A percentile compares a stretch with the other conserved stretches of the same genome.
phyloP scores from a whole-genome alignment of 2,329 filamentous ascomycete genomes.

The Alternaria sp. region DNA sequence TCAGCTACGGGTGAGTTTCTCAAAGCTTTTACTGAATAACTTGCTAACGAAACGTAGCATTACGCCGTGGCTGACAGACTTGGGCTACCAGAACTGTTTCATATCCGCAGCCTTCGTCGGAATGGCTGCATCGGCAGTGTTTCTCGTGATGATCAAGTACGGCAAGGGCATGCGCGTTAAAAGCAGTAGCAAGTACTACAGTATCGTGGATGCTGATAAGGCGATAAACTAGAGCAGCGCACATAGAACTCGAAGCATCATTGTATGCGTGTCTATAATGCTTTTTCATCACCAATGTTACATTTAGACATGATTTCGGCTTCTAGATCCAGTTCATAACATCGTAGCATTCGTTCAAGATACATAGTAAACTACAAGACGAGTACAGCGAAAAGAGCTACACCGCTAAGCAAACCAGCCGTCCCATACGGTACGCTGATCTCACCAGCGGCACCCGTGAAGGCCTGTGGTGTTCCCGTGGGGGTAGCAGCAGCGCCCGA shows the following conservation, averaged over 20 bases:
- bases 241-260: neutral
- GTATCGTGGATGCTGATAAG: conserved; percentile 31
- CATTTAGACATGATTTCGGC: neutral
- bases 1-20: conserved; percentile 53
- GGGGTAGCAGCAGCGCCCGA: conserved; percentile 20
- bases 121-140: conserved; percentile 48
- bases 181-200: conserved; percentile 42
- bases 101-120: conserved; percentile 53
- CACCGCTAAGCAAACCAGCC: conserved; percentile 17
- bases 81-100: conserved; percentile 54
- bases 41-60: conserved; percentile 27
- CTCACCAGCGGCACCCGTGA: conserved; percentile 25
- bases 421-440: conserved; percentile 17
- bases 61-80: conserved; percentile 53
- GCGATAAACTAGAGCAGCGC: neutral
- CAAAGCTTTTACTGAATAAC: no score
- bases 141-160: conserved; percentile 56
- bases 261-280: neutral
- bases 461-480: conserved; percentile 21
- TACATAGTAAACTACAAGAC: conserved; percentile 2
- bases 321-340: neutral
- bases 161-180: conserved; percentile 50
- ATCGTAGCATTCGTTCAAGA: neutral
- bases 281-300: neutral
- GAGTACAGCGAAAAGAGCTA: conserved; percentile 22